These are phyloP conservation scores for Neofusicoccum ribis DNA, from an alignment of 2,329 filamentous ascomycete species.

Conservation along the genomic window DNA sequence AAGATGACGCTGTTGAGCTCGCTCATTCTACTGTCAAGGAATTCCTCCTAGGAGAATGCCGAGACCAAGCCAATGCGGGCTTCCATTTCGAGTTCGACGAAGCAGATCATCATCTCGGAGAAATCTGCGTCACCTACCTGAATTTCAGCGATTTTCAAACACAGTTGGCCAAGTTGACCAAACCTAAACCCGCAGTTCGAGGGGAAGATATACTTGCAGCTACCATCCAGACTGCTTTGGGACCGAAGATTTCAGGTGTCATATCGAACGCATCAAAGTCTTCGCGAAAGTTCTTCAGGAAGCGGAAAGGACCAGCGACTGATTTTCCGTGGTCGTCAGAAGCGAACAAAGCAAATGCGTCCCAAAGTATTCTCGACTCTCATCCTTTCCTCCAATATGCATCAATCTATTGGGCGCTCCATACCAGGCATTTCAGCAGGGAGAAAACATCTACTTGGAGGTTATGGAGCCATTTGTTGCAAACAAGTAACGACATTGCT, in stretches of 20 bases:
- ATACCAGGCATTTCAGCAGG: not conserved
- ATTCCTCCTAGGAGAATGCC: not conserved
- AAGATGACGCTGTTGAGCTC: constrained; percentile 6
- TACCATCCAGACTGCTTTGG: not conserved
- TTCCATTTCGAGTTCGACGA: not conserved
- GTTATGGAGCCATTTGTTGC: not conserved
- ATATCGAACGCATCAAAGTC: not conserved
- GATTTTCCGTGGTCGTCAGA: too few relatives aligned
- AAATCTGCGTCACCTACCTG: not conserved
- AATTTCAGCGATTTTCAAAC: not conserved
- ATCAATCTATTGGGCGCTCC: not conserved
- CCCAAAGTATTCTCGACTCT: too few relatives aligned
- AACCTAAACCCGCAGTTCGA: not conserved
- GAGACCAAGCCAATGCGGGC: not conserved
- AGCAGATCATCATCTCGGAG: not conserved
- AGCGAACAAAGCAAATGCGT: not conserved
- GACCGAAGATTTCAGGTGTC: not conserved
- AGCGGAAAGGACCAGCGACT: too few relatives aligned
- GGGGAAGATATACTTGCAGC: not conserved
- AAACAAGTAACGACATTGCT: too few relatives aligned
- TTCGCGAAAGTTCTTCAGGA: not conserved
- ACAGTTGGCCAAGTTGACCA: not conserved
- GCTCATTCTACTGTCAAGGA: not conserved
- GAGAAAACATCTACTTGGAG: not conserved
- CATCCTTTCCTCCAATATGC: not conserved